phyloP scores from a whole-genome alignment of 371 early-diverging fungal species.

The Haplosporangium sp. region DNA sequence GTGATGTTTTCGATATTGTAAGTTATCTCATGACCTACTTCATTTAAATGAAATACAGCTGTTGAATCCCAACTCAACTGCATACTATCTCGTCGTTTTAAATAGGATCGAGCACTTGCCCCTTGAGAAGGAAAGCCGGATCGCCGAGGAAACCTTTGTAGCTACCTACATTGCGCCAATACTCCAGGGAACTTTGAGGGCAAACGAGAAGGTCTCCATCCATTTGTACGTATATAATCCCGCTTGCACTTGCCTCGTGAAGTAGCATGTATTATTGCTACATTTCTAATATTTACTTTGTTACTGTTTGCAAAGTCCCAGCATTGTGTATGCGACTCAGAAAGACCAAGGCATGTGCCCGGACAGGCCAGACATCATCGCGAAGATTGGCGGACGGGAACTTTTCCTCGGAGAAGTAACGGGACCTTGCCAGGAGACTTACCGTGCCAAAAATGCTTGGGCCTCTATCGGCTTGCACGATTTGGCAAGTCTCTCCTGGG shows the following conservation, averaged over 20 bases:
- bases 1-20: slow-evolving; percentile 21
- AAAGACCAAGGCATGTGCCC: slow-evolving; percentile 15
- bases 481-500: too few relatives aligned
- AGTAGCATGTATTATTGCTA: slow-evolving; percentile 10
- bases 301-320: slow-evolving; percentile 13
- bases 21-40: slow-evolving; percentile 1
- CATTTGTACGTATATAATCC: slow-evolving; percentile 21
- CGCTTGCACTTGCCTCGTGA: slow-evolving; percentile 14
- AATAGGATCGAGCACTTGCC: slow-evolving; percentile 28
- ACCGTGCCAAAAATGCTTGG: slow-evolving; percentile 8
- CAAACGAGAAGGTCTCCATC: slow-evolving; percentile 20
- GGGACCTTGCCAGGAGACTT: slow-evolving; percentile 15
- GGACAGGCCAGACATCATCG: slow-evolving; percentile 21
- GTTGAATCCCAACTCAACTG: neutral
- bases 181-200: slow-evolving; percentile 12
- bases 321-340: slow-evolving; percentile 11
- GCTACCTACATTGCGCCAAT: slow-evolving; percentile 21
- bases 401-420: slow-evolving; percentile 31
- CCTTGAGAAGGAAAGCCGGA: slow-evolving; percentile 13
- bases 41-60: slow-evolving; percentile 6
- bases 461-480: slow-evolving; percentile 10
- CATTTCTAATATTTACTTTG: slow-evolving; percentile 12
- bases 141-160: slow-evolving; percentile 24
- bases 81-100: slow-evolving; percentile 7
- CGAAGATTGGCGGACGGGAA: slow-evolving; percentile 16